Evolutionary conservation across 2,329 filamentous ascomycete species (phyloP).

Genomic region (Chaetomiaceae sp.): DNA sequence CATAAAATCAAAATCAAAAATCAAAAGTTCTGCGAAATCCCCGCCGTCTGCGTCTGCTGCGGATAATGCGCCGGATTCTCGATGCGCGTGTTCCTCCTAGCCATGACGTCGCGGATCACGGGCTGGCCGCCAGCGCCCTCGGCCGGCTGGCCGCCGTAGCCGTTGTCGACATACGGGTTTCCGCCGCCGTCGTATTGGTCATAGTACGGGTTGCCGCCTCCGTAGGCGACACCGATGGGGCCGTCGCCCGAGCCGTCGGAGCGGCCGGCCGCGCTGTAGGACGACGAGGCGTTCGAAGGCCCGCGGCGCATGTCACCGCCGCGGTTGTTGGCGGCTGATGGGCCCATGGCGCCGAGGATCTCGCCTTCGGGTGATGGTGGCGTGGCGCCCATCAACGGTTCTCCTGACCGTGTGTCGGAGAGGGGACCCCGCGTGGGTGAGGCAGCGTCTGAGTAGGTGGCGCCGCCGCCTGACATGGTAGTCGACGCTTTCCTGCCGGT

Average conservation of each 20-base stretch:
- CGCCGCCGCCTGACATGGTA: slow-evolving; percentile 73
- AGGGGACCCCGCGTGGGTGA: slow-evolving; percentile 61
- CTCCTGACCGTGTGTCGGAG: slow-evolving; percentile 66
- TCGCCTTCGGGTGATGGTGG: slow-evolving; percentile 64
- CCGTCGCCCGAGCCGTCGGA: slow-evolving; percentile 63
- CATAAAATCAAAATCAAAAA: too few species aligned
- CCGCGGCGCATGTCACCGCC: slow-evolving; percentile 79
- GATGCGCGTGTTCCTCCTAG: slow-evolving; percentile 88
- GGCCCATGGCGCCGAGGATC: slow-evolving; percentile 77
- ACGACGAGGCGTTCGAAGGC: slow-evolving; percentile 91
- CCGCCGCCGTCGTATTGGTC: slow-evolving; percentile 53
- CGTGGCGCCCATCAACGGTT: slow-evolving; percentile 54
- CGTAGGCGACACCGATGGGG: slow-evolving; percentile 43
- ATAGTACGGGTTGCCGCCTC: slow-evolving; percentile 47
- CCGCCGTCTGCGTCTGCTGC: slow-evolving; percentile 88
- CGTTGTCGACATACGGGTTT: slow-evolving; percentile 50
- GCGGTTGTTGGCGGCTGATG: slow-evolving; percentile 60
- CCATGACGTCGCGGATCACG: slow-evolving; percentile 88
- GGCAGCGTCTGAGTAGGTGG: slow-evolving; percentile 67
- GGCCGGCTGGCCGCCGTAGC: slow-evolving; percentile 35
- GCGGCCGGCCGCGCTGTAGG: slow-evolving; percentile 76
- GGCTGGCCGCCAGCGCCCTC: slow-evolving; percentile 59
- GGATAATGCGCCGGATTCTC: slow-evolving; percentile 86
- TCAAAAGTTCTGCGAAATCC: slow-evolving; percentile 96
- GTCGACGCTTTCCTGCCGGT: slow-evolving; percentile 82